phyloP scores from a whole-genome alignment of 2,329 filamentous ascomycete species.

The Aspergillus melleus region DNA sequence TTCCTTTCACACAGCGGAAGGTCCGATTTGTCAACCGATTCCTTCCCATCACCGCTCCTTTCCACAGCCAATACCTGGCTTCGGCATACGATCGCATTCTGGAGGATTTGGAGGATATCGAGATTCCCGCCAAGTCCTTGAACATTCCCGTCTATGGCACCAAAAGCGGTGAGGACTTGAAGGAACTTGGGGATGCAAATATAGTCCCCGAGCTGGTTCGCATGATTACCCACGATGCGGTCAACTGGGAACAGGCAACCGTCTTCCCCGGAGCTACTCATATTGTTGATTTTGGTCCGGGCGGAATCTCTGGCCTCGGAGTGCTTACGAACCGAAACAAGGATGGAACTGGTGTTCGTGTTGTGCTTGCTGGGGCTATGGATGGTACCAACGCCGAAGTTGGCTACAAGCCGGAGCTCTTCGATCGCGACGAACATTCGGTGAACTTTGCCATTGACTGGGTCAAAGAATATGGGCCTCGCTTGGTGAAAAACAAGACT shows the following conservation, averaged over 20 bases:
- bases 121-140: conserved; percentile 71
- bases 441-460: conserved; percentile 95
- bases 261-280: conserved; percentile 89
- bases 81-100: conserved; percentile 81
- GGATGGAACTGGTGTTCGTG: conserved; percentile 94
- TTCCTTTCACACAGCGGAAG: conserved; percentile 94
- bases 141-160: conserved; percentile 89
- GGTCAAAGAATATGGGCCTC: conserved; percentile 97
- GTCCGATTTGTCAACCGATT: conserved; percentile 96
- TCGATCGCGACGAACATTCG: conserved; percentile 92
- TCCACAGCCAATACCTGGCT: conserved; percentile 92
- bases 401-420: conserved; percentile 96
- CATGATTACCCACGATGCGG: conserved; percentile 90
- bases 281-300: conserved; percentile 93
- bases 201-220: conserved; percentile 83
- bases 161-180: conserved; percentile 81
- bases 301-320: conserved; percentile 93
- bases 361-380: conserved; percentile 92
- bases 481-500: conserved; percentile 81
- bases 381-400: conserved; percentile 87
- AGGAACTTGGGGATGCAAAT: conserved; percentile 68
- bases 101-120: conserved; percentile 80
- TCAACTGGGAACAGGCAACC: conserved; percentile 95
- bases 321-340: conserved; percentile 98
- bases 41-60: conserved; percentile 94